Evolutionary conservation across 768 basidiomycete species (phyloP).

Genomic region (Coprinopsis sp.): DNA sequence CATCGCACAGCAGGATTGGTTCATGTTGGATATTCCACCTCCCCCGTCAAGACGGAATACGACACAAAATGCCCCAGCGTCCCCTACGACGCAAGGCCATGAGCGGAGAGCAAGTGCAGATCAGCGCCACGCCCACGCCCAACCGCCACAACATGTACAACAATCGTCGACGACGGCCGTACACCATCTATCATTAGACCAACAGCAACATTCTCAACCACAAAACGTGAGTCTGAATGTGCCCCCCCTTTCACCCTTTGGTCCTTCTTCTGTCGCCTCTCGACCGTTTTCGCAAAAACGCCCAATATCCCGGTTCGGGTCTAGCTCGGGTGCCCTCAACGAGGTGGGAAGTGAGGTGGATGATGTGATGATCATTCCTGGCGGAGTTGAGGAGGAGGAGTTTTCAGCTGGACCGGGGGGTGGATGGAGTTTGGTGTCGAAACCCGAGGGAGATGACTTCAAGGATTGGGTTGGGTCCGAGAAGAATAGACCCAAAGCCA

Average conservation of each 20-base stretch:
- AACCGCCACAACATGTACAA: constrained; percentile 1
- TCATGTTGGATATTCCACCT: constrained; percentile 82
- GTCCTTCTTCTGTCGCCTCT: not conserved
- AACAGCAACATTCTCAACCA: not conserved
- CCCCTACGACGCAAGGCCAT: not conserved
- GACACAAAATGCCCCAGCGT: not conserved
- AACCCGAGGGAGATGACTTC: constrained; percentile 17
- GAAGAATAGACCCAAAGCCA: constrained; percentile 37
- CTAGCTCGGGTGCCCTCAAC: constrained; percentile 13
- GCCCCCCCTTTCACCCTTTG: not conserved
- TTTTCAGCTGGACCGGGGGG: constrained; percentile 31
- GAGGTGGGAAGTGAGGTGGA: constrained; percentile 34
- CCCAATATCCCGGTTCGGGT: not conserved
- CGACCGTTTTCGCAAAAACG: not conserved
- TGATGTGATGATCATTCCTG: constrained; percentile 40
- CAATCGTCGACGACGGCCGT: too few relatives aligned
- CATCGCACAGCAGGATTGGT: constrained; percentile 95
- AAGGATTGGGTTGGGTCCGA: constrained; percentile 22
- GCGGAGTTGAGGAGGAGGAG: constrained; percentile 35
- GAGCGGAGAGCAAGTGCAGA: not conserved
- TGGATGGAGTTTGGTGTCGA: constrained; percentile 49
- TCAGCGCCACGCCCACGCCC: not conserved
- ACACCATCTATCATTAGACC: too few relatives aligned
- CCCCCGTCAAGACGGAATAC: constrained; percentile 27
- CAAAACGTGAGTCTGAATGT: not conserved